phyloP scores from a whole-genome alignment of 1,284 basidiomycete genomes.

The Austroboletus novae-zelandiae region DNA sequence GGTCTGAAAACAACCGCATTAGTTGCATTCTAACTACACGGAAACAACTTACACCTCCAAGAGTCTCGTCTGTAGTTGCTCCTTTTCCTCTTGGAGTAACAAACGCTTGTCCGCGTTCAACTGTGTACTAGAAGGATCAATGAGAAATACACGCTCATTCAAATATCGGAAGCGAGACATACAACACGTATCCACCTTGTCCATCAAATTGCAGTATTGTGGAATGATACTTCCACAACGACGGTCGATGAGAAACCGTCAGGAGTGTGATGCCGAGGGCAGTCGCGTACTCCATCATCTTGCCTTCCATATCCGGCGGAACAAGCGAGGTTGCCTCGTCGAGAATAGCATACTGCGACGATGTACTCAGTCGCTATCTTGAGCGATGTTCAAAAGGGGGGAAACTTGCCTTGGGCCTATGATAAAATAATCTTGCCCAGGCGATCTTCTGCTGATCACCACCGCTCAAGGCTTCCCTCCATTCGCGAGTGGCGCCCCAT shows the following conservation, averaged over 20 bases:
- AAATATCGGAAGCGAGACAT: slow-evolving; percentile 31
- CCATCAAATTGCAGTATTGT: slow-evolving; percentile 90
- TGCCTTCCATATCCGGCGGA: slow-evolving; percentile 88
- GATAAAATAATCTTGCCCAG: slow-evolving; percentile 96
- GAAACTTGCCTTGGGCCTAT: slow-evolving; percentile 76
- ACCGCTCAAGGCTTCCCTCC: slow-evolving; percentile 90
- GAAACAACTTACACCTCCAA: slow-evolving; percentile 65
- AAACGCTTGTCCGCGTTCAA: slow-evolving; percentile 91
- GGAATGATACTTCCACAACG: slow-evolving; percentile 93
- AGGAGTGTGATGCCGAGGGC: slow-evolving; percentile 84
- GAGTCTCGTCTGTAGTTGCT: slow-evolving; percentile 75
- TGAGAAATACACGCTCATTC: slow-evolving; percentile 1
- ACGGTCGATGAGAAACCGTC: slow-evolving; percentile 90
- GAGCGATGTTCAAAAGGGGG: neutral
- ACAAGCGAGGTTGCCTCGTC: slow-evolving; percentile 97
- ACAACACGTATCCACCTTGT: slow-evolving; percentile 84
- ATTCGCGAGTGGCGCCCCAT: slow-evolving; percentile 87
- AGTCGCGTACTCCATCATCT: slow-evolving; percentile 96
- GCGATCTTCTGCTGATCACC: slow-evolving; percentile 92
- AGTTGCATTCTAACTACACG: neutral
- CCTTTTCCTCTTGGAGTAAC: slow-evolving; percentile 93
- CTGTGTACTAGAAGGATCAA: slow-evolving; percentile 58
- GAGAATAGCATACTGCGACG: slow-evolving; percentile 83
- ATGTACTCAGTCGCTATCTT: neutral
- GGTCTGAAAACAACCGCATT: slow-evolving; percentile 47